A percentile compares a stretch with the other conserved stretches of the same genome.
Evolutionary conservation across 768 basidiomycete genomes (phyloP).

Genomic region (Myochromella boudieri): DNA sequence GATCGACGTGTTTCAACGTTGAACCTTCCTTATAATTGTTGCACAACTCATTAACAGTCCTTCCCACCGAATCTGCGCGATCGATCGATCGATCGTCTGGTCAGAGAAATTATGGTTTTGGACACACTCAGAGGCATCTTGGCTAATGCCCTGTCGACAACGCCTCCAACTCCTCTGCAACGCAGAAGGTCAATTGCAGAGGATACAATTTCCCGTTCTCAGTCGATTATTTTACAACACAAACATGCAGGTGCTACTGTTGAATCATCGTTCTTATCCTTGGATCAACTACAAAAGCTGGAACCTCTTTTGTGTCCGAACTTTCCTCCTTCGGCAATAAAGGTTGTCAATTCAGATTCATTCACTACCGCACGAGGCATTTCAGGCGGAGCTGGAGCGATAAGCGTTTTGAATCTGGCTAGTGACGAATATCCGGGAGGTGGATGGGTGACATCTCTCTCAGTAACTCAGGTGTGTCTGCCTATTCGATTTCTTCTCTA

Average conservation of each 20-base stretch:
- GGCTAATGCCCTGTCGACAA: too few relatives aligned
- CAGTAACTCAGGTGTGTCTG: slow-evolving; percentile 31
- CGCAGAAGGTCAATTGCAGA: slow-evolving; percentile 16
- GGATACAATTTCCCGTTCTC: slow-evolving; percentile 28
- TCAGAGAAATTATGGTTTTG: too few relatives aligned
- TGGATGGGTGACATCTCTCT: slow-evolving; percentile 28
- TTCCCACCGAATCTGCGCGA: too few relatives aligned
- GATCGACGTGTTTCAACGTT: too few relatives aligned
- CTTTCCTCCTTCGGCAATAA: slow-evolving; percentile 18
- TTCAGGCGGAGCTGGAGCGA: slow-evolving; percentile 27
- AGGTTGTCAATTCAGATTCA: slow-evolving; percentile 35
- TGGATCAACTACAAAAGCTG: slow-evolving; percentile 26
- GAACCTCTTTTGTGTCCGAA: slow-evolving; percentile 16
- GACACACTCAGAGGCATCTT: too few relatives aligned
- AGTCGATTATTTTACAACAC: slow-evolving; percentile 25
- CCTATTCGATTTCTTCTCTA: not conserved
- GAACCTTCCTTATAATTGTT: too few relatives aligned
- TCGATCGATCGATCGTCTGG: too few relatives aligned
- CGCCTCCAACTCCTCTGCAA: too few relatives aligned
- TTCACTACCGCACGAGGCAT: slow-evolving; percentile 34
- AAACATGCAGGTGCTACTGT: slow-evolving; percentile 26
- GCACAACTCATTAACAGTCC: too few relatives aligned
- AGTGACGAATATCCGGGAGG: slow-evolving; percentile 33
- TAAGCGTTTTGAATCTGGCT: slow-evolving; percentile 40
- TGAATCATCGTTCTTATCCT: slow-evolving; percentile 26